Base-by-base conservation (phyloP, 805 yeast species). In the Cyberlindnera maritima region DNA sequence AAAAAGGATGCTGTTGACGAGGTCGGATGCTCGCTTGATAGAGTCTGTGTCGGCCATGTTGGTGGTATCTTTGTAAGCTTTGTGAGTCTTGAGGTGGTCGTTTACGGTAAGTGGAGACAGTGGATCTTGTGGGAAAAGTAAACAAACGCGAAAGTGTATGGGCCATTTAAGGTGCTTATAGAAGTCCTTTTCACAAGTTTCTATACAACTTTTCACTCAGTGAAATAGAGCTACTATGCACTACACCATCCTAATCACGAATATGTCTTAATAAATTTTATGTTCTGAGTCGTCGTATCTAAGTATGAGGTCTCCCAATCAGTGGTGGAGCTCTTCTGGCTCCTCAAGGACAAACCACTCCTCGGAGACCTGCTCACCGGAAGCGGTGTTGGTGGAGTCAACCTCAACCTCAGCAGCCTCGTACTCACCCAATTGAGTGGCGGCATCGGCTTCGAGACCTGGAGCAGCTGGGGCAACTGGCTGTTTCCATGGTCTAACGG, bases 341-440 rank as follows among this genome's bases (percentile, higher is more conserved):
- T 83, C 88, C 68, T 83, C 88, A 61, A 85, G 78, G 52, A 85
- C 91, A 60, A 85, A 81, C 91, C 91, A 85, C 70, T 85, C 90
- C 54, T 73, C 77, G 50, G 68, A 61, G 43, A 67, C 68, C 46
- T 70, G 69, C 60, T 78, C 83, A 56, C 79, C 72, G 50, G 78
- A 74, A 32, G 55, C 45, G 38, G 41, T 44, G 42, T 56, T 40
- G 18, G 55, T 11, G 28, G 52, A 29, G 48, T 74, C 76, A 55
- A 88, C 85, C 70, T 90, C 96, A 53, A 91, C 96, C 46, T 77
- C 75, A 53, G 83, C 70, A 37, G 80, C 55, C 64, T 81, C 88
- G 73, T 88, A 88, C 49, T 78, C 81, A 51, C 80, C 70, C 57
- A 88, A 73, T 46, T 85, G 83, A 33, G 74, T 74, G 52, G 86